Base-by-base conservation (phyloP, 1,284 basidiomycete species). In the Cerioporus squamosus region DNA sequence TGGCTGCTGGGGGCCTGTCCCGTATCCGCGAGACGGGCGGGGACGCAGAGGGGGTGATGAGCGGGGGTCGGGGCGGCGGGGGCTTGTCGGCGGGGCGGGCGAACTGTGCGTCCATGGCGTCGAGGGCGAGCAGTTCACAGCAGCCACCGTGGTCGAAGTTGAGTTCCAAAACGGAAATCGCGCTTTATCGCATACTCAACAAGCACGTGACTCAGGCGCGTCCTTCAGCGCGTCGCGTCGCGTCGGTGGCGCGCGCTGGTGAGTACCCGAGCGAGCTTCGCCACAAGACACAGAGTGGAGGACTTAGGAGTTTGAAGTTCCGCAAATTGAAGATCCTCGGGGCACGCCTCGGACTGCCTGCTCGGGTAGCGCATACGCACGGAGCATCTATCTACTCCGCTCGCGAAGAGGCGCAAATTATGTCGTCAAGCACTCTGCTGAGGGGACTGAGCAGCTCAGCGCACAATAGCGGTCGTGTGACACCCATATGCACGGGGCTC, bases 1-100 rank as follows among this genome's bases (percentile, higher is more conserved):
- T 81, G 44, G 69, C 7, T 47, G 72, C 72, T n/a, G 76, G 74
- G n/a, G 71, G 64, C 39, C 63, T 68, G 59, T 76, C 73, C 26
- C 40, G 55, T 22, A 62, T 31, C 15, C 67, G 67, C n/a, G 69
- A 69, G 45, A 59, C 56, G 20, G 74, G 71, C n/a, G 74, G 74
- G 10, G 74, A 74, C 1, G 69, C 68, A 24, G 75, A 74, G 2
- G 74, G 74, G 0, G 73, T 71, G 22, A 73, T 68, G 31, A 72
- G 65, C n/a, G 68, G 57, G 26, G 61, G 58, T 15, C 57, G 54
- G 23, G 51, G 36, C 6, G 54, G 51, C 17, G 29, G 42, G 14
- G 51, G 57, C 51, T 62, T 63, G 40, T 53, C 47, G 7, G 45
- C 39, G 2, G 51, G 44, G 51, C 36, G 49, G 17, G 47, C n/a